Conservation (phyloP, 495 filamentous ascomycete genomes). For the Podospora pseudopauciseta region DNA sequence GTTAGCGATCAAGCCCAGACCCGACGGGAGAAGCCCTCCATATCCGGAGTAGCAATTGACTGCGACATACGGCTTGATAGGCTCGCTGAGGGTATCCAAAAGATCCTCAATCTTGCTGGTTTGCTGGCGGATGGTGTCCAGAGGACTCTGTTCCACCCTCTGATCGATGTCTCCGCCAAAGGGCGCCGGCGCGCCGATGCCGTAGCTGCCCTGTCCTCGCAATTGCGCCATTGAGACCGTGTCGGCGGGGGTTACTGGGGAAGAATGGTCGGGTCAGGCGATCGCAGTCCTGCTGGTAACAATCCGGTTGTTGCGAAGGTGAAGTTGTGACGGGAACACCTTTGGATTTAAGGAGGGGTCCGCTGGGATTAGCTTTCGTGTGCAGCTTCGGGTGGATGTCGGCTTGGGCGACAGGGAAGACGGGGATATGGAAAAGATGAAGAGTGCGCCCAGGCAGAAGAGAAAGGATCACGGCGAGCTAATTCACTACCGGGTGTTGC, state of each 20-base stretch:
- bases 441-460: background rate
- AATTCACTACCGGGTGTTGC: background rate
- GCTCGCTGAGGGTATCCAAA: conserved; percentile 83
- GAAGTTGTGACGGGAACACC: background rate
- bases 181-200: conserved; percentile 72
- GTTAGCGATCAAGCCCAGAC: conserved; percentile 9
- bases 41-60: conserved; percentile 4
- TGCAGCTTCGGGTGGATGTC: background rate
- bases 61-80: conserved; percentile 86
- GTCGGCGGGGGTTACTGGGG: conserved; percentile 7
- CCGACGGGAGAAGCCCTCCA: too few relatives aligned
- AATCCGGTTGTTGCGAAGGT: conserved; percentile 9
- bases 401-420: background rate
- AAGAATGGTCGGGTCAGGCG: conserved; percentile 7
- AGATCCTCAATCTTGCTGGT: conserved; percentile 98
- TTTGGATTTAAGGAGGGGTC: background rate
- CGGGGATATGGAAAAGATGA: background rate
- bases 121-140: conserved; percentile 88
- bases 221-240: conserved; percentile 77
- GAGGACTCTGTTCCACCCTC: conserved; percentile 71
- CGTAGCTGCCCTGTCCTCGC: conserved; percentile 92
- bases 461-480: background rate
- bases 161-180: conserved; percentile 56
- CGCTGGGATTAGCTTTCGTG: background rate
- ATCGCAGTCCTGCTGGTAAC: conserved; percentile 29